Conservation (phyloP, 257 asterid species). For the Solanum gandarillasii region DNA sequence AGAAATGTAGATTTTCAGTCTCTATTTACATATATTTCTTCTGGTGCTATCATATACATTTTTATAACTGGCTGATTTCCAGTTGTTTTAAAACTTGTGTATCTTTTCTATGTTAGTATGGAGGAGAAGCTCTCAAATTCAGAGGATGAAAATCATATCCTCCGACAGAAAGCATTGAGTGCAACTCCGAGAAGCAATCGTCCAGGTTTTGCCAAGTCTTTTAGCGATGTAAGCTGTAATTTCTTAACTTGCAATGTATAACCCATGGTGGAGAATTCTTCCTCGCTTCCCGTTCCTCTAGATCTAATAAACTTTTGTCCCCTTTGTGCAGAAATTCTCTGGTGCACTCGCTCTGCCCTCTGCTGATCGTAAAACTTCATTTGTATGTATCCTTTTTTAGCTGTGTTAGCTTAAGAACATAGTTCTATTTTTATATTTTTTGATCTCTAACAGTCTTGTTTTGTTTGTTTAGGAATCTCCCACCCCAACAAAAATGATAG, state of each 20-base stretch:
- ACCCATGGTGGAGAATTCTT: background rate
- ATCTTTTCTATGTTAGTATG: conserved; percentile 46
- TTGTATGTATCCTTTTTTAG: conserved; percentile 35
- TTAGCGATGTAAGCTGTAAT: conserved; percentile 56
- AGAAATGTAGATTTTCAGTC: background rate
- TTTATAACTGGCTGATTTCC: background rate
- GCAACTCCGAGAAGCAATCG: conserved; percentile 70
- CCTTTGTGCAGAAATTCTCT: conserved; percentile 51
- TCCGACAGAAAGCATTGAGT: conserved; percentile 68
- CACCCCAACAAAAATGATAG: conserved; percentile 74
- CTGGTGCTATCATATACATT: conserved; percentile 1
- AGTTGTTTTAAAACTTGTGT: background rate
- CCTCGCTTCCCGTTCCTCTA: background rate
- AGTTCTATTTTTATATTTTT: conserved; percentile 4
- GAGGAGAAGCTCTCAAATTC: conserved; percentile 65
- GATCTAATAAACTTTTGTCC: background rate
- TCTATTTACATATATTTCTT: background rate
- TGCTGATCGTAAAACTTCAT: conserved; percentile 58
- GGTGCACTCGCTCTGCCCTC: conserved; percentile 60
- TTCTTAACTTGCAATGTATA: background rate
- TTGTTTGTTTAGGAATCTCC: conserved; percentile 74
- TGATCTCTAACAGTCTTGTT: background rate
- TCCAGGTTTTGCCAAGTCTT: conserved; percentile 51
- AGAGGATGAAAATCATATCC: conserved; percentile 69
- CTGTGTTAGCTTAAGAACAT: background rate